Base-by-base conservation (phyloP, 768 basidiomycete species). In the Rossbeevera mucosa region DNA sequence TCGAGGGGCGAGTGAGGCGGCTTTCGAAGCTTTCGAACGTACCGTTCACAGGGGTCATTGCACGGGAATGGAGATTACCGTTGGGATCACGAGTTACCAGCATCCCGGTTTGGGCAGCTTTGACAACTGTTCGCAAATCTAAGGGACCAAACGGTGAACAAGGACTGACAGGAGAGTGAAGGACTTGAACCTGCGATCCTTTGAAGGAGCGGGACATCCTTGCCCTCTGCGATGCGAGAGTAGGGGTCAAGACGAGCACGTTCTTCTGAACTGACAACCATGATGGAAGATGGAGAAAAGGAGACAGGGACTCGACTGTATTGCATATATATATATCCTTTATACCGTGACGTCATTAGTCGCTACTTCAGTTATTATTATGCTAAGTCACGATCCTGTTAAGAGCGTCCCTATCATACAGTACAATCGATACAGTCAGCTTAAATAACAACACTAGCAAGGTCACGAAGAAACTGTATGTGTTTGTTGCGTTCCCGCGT, bases 31-130 rank as follows among this genome's bases (percentile, higher is more conserved):
- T n/a, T n/a, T n/a, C n/a, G n/a, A 45, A 66, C 82, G 40, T 58
- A 88, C 88, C 80, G 33, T 77, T 72, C n/a, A 80, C 74, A 18
- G 86, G 86, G 14, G 78, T 75, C 92, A 94, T 94, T 22, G 85
- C 85, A 51, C 91, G 80, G 7, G 89, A 82, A 67, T 94, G 91
- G 20, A 94, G 68, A 40, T 79, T 72, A 1, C 89, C 90, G 50
- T 80, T 74, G 13, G 76, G 63, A 16, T 82, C 77, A 31, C 86
- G 83, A 13, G 88, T 90, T 9, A 88, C 87, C 18, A 94, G 71
- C 85, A 93, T 90, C 48, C 85, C 87, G 0, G 79, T 82, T 60
- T 80, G 75, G 8, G 83, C 82, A 1, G 73, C 70, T 52, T 82
- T 78, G 50, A 91, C 65, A 51, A 93, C 80, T 22, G 73, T 72